phyloP scores from a whole-genome alignment of 2,329 filamentous ascomycete genomes.

The Ophiocordyceps sinensis region DNA sequence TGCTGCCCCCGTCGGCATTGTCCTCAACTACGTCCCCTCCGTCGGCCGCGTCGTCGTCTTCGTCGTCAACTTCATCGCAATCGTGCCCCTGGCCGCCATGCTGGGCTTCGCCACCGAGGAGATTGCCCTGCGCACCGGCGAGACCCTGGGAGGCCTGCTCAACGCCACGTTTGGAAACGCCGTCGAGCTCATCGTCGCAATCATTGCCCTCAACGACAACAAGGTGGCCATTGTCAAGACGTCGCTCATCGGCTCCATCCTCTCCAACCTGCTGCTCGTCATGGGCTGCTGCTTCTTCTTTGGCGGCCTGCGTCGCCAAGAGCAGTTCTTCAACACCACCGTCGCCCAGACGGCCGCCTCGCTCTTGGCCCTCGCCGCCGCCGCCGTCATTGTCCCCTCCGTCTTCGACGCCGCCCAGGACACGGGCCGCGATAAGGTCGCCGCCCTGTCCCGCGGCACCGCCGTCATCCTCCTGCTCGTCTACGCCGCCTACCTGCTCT shows the following conservation, averaged over 20 bases:
- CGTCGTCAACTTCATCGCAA: slow-evolving; percentile 85
- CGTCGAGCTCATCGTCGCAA: slow-evolving; percentile 76
- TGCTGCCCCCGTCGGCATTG: slow-evolving; percentile 68
- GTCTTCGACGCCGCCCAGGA: slow-evolving; percentile 51
- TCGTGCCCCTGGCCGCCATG: slow-evolving; percentile 77
- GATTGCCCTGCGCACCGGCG: slow-evolving; percentile 66
- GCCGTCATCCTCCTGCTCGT: slow-evolving; percentile 70
- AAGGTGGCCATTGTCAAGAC: slow-evolving; percentile 83
- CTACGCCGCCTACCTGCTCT: slow-evolving; percentile 73
- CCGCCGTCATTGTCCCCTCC: slow-evolving; percentile 76
- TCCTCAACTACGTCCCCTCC: slow-evolving; percentile 44
- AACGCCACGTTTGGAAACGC: slow-evolving; percentile 92
- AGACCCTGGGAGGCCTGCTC: slow-evolving; percentile 74
- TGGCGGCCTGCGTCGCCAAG: slow-evolving; percentile 60
- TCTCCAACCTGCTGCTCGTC: slow-evolving; percentile 80
- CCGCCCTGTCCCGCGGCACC: slow-evolving; percentile 55
- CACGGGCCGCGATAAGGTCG: slow-evolving; percentile 33
- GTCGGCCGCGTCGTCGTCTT: slow-evolving; percentile 55
- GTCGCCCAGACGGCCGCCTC: slow-evolving; percentile 83
- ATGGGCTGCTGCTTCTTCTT: slow-evolving; percentile 90
- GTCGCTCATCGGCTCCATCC: slow-evolving; percentile 78
- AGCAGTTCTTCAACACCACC: slow-evolving; percentile 84
- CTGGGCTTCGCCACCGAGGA: slow-evolving; percentile 84
- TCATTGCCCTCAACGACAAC: slow-evolving; percentile 62
- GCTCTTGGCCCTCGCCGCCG: slow-evolving; percentile 64